Evolutionary conservation across 1,139 yeast species (phyloP), one percentile per base, ranked within the genome.

Genomic region (Blastobotrys proliferans): DNA sequence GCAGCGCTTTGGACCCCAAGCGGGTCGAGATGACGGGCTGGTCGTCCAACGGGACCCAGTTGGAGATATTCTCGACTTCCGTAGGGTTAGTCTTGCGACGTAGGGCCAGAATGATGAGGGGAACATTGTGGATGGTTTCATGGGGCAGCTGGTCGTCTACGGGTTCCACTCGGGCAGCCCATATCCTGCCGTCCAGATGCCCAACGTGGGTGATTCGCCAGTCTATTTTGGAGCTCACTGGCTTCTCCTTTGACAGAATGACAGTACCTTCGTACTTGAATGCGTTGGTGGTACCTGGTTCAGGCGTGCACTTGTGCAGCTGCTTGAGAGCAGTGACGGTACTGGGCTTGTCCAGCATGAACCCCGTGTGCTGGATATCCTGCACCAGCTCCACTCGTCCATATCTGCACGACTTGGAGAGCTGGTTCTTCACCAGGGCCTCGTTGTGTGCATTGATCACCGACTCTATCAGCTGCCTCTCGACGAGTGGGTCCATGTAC

Each of bases 401-500:
- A 29, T 51, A 34, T 10, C 42, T 33, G 3, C 48, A 46, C 4
- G 38, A 33, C 16, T 41, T 30, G 5, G 46, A 48, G 14, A 49
- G 50, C 10, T 40, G 41, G 16, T 40, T 41, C 28, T 36, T 43
- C 13, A 42, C 47, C 11, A 55, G 53, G 10, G 56, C 50, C 4
- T 46, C 44, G 41, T 67, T 67, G 47, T 67, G 70, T 9, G 50
- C 51, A 4, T 54, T 56, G 2, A 67, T 31, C 27, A 61, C 55
- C 4, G 55, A 52, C 17, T 56, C 55, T 4, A 67, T 59, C 10
- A 65, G 40, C 14, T 47, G 41, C 9, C 62, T 48, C 45, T 67
- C 71, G 14, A 43, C 40, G 10, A 55, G 43, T 2, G 71, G 70
- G 16, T 62, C 62, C 22, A 66, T 51, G 35, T 52, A 58, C 25